Base-by-base conservation (phyloP, 2,329 filamentous ascomycete genomes). In the Curvularia sp. region DNA sequence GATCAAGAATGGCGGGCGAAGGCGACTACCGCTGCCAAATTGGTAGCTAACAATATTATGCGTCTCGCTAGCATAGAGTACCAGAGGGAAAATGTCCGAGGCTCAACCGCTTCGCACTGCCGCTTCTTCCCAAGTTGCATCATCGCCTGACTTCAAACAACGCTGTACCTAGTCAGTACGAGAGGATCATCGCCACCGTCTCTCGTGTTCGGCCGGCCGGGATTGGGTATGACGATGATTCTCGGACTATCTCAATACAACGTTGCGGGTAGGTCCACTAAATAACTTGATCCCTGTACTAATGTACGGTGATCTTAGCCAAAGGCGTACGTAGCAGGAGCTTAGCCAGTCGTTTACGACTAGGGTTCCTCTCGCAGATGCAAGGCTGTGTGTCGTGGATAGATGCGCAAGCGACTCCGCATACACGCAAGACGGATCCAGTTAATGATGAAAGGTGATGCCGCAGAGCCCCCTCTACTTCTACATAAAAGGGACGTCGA, bases 161-260 rank as follows among this genome's bases (percentile, higher is more conserved):
- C 21, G 18, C 3, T 10, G 28, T 7, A 46, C 39, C 18, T 42
- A 42, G 12, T 42, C 39, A 36, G 43, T 13, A 52, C 39, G 39
- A 45, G 28, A 21, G 3, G 28, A 45, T 45, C 41, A 27, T 41
- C 21, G 43, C 19, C 12, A 25, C 15, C 25, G 19, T 19, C 28
- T 28, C 34, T 49, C 45, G 51, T 53, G 51, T 47, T 46, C 42
- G 51, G 41, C 25, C 21, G 41, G 12, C 15, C 32, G 32, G 51
- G 23, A 21, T 38, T 10, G 30, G 51, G 7, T 36, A 49, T 49
- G 52, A 47, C 49, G 49, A 18, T 52, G 19, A n/a, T 36, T 23
- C 9, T 36, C 28, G 39, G 41, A 32, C 49, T 25, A 43, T 27
- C 38, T 46, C 55, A 32, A 48, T 57, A 50, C 45, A 49, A 53